Evolutionary conservation across 2,329 filamentous ascomycete species (phyloP), one percentile per base, ranked within the genome.

Genomic region (Penicillium sp.): DNA sequence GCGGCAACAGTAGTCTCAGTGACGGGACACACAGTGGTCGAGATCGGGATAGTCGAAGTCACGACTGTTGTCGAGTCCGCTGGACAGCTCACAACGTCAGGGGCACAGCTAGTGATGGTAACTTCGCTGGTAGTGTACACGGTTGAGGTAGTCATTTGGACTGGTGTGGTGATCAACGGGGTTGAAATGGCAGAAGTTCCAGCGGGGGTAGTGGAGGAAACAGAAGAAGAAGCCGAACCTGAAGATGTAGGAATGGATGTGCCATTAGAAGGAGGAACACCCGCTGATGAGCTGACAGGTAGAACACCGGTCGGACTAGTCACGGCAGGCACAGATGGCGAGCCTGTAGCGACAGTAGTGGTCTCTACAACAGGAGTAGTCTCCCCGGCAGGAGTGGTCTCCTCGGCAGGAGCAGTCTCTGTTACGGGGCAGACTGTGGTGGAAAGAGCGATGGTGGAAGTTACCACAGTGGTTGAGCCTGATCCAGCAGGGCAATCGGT

Each of bases 341-440:
- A 41, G 35, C 17, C 12, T 33, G 36, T 25, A 12, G 36, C 52
- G n/a, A 49, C 45, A 6, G 60, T 29, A n/a, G 60, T 39, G 29
- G 63, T 73, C 60, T 77, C 64, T 3, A 6, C 29, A 33, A 6
- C 31, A 33, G 31, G 31, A 15, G 1, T 33, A 5, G 31, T 33
- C 31, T 31, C 31, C 2, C 3, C 17, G 12, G 41, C 44, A 6
- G 58, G 23, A 9, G 58, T 36, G 21, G 63, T 73, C 60, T 77
- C 64, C 4, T 2, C 15, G 10, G 36, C 49, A 6, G 60, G 48
- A 4, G 58, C 39, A 41, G 63, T 73, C 60, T 77, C 64, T 9
- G 73, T 75, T 33, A 76, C 72, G 36, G 78, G 84, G 81, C 83
- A 86, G 70, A 86, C 70, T 36, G 85, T 87, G 65, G 86, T 87